A percentile compares a stretch with the other conserved stretches of the same genome.
These are phyloP conservation scores for Mercurialis annua DNA, from an alignment of 345 rosid species.

Conservation along the genomic window DNA sequence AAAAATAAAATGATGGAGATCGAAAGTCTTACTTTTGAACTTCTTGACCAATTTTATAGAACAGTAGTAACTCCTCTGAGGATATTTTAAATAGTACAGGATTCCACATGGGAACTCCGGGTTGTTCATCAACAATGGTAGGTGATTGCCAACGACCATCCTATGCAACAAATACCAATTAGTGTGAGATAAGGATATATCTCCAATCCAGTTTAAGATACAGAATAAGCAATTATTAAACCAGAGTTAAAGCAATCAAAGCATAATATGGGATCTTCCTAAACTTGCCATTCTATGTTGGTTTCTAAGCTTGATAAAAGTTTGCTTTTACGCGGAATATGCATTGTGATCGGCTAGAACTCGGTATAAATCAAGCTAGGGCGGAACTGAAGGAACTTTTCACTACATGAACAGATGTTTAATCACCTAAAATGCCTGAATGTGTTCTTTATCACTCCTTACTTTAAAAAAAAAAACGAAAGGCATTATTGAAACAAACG, in stretches of 20 bases:
- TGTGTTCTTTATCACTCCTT: not conserved
- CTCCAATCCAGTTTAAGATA: not conserved
- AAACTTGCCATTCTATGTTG: no score
- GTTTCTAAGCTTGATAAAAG: no score
- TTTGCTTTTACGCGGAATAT: no score
- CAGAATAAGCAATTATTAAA: no score
- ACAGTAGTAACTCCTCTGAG: conserved; percentile 70
- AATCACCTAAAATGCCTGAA: no score
- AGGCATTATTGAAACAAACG: no score
- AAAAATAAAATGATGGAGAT: not conserved
- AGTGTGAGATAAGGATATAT: conserved; percentile 1
- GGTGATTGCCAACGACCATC: conserved; percentile 68
- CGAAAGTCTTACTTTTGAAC: conserved; percentile 58
- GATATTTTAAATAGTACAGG: conserved; percentile 82
- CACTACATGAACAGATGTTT: not conserved
- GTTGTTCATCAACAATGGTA: conserved; percentile 54
- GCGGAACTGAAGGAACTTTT: not conserved
- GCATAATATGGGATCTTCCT: no score
- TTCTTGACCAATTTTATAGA: conserved; percentile 85
- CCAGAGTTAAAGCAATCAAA: no score
- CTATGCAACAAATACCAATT: conserved; percentile 33
- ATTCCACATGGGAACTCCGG: conserved; percentile 81
- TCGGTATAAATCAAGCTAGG: not conserved
- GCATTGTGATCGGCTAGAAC: no score
- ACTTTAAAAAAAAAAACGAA: not conserved